phyloP scores from a whole-genome alignment of 2,329 filamentous ascomycete species.

The Ceratocystiopsis minuta region DNA sequence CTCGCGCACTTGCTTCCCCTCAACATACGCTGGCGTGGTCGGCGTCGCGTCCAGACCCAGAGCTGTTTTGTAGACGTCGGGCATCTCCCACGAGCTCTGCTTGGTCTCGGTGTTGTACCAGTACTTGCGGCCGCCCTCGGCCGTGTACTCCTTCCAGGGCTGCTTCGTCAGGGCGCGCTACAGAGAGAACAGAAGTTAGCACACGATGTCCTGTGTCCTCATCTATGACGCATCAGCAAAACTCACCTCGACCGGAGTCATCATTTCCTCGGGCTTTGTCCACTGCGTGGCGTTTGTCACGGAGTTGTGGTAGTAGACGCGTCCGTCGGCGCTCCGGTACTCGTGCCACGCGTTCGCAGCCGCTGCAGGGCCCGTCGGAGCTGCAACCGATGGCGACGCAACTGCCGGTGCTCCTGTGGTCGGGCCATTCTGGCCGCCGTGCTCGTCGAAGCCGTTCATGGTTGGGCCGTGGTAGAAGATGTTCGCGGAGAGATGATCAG shows the following conservation, averaged over 20 bases:
- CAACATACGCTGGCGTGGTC: slow-evolving; percentile 24
- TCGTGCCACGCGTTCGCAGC: slow-evolving; percentile 51
- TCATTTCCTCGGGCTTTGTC: slow-evolving; percentile 81
- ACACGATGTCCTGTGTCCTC: slow-evolving; percentile 82
- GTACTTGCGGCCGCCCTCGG: slow-evolving; percentile 75
- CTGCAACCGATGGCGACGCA: not conserved
- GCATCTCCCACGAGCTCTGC: slow-evolving; percentile 89
- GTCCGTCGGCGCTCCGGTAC: slow-evolving; percentile 62
- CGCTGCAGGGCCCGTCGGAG: not conserved
- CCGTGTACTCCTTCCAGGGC: slow-evolving; percentile 84
- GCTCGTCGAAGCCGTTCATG: slow-evolving; percentile 42
- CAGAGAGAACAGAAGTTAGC: slow-evolving; percentile 48
- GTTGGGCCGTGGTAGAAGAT: not conserved
- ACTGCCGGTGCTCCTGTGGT: not conserved
- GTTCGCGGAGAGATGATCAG: not conserved
- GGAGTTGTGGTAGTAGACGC: slow-evolving; percentile 80
- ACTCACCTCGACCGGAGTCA: slow-evolving; percentile 61
- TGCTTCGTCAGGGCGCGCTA: slow-evolving; percentile 66
- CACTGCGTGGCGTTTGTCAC: slow-evolving; percentile 79
- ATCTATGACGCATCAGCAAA: slow-evolving; percentile 81
- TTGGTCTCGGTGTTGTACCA: slow-evolving; percentile 90
- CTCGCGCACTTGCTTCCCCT: too few relatives aligned
- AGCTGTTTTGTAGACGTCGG: slow-evolving; percentile 61
- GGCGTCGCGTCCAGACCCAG: slow-evolving; percentile 38
- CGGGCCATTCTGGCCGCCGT: slow-evolving; percentile 21